phyloP scores from a whole-genome alignment of 2,329 filamentous ascomycete genomes.

The Penicillium sp. region DNA sequence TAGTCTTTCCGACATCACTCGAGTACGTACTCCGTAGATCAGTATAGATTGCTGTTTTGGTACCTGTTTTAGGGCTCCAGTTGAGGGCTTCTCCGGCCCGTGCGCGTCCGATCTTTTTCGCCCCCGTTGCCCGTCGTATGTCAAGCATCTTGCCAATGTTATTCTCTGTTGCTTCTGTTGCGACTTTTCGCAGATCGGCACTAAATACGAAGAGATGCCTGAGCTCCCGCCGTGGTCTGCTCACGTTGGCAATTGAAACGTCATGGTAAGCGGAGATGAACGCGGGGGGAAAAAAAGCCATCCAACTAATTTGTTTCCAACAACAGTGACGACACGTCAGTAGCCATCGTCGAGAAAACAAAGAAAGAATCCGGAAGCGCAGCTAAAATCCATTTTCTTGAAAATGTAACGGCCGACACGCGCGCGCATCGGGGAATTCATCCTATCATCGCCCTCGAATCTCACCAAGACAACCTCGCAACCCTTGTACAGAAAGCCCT shows the following conservation, averaged over 20 bases:
- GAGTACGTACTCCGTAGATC: background rate
- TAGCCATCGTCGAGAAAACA: slow-evolving; percentile 64
- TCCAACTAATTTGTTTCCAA: background rate
- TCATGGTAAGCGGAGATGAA: slow-evolving; percentile 31
- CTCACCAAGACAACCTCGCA: slow-evolving; percentile 64
- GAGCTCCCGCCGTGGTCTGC: slow-evolving; percentile 22
- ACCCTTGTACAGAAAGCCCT: slow-evolving; percentile 59
- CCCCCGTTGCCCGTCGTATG: slow-evolving; percentile 8
- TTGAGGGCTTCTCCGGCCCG: slow-evolving; percentile 25
- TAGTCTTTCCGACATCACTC: background rate
- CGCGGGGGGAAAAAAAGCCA: background rate
- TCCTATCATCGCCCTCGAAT: slow-evolving; percentile 63
- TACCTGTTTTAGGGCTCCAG: slow-evolving; percentile 15
- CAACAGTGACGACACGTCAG: slow-evolving; percentile 75
- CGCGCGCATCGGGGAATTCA: slow-evolving; percentile 67
- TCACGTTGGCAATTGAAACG: slow-evolving; percentile 42
- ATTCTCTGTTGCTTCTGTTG: slow-evolving; percentile 11
- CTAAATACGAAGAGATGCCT: slow-evolving; percentile 2
- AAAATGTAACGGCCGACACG: slow-evolving; percentile 73
- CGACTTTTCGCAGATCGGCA: slow-evolving; percentile 17
- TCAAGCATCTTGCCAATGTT: slow-evolving; percentile 21
- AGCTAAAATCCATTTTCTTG: slow-evolving; percentile 64
- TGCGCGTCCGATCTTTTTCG: slow-evolving; percentile 22
- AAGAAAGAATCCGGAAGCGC: slow-evolving; percentile 10
- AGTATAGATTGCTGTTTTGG: slow-evolving; percentile 3